phyloP scores from a whole-genome alignment of 768 basidiomycete genomes.

The Suillus plorans region DNA sequence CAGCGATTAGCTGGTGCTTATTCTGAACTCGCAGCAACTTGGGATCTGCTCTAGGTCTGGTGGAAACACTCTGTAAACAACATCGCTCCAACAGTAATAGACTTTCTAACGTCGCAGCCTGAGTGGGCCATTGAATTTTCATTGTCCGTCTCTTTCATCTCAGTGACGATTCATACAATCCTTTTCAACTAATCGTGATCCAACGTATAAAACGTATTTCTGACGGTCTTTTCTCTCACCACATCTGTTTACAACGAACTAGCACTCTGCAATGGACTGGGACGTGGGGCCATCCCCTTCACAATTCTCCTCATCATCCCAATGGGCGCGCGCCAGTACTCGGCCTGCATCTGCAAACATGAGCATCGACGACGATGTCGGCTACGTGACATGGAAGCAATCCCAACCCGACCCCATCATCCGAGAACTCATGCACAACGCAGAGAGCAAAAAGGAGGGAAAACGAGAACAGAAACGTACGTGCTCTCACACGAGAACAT shows the following conservation, averaged over 20 bases:
- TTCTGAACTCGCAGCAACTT: background rate
- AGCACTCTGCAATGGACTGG: constrained; percentile 1
- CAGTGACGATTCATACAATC: background rate
- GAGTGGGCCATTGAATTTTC: background rate
- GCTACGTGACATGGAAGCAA: background rate
- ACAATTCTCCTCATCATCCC: constrained; percentile 1
- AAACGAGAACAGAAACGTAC: background rate
- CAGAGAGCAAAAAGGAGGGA: background rate
- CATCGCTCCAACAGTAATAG: too few species aligned
- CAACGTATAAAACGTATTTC: background rate
- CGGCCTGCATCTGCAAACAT: background rate
- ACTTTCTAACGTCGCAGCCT: too few species aligned
- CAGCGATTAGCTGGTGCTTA: background rate
- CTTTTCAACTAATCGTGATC: background rate
- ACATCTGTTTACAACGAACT: background rate
- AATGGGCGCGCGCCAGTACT: background rate
- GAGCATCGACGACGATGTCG: background rate
- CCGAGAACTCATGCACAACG: background rate
- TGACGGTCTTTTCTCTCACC: background rate
- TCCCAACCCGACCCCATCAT: background rate
- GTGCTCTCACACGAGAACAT: background rate
- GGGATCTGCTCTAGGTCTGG: background rate
- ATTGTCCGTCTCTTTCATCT: background rate
- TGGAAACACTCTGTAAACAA: too few species aligned
- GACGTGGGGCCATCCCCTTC: background rate